Percentiles rank a stretch among this genome's conserved stretches.
phyloP scores from a whole-genome alignment of 257 asterid genomes.

The Scutellaria minor region DNA sequence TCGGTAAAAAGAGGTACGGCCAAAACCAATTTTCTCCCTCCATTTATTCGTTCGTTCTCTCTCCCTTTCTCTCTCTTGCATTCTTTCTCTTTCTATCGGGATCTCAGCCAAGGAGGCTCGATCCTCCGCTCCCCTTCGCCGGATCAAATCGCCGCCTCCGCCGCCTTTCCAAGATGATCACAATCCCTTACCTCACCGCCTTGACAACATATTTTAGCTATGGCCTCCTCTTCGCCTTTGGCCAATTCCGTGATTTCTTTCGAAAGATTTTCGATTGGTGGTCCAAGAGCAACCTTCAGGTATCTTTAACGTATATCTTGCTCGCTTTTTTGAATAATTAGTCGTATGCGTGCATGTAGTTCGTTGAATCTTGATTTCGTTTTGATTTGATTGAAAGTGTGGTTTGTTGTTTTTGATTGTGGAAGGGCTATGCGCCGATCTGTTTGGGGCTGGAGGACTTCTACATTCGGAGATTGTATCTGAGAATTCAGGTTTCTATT shows the following conservation, averaged over 20 bases:
- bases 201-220: conserved; percentile 95
- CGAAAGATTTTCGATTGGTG: conserved; percentile 77
- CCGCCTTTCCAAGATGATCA: conserved; percentile 60
- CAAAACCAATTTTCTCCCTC: conserved; percentile 40
- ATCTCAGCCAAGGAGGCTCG: conserved; percentile 42
- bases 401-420: conserved; percentile 30
- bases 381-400: conserved; percentile 20
- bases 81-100: conserved; percentile 35
- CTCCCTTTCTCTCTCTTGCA: conserved; percentile 33
- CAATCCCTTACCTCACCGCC: conserved; percentile 92
- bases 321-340: background rate
- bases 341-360: background rate
- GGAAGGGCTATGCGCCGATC: conserved; percentile 98
- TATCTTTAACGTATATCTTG: conserved; percentile 1
- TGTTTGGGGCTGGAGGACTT: conserved; percentile 98
- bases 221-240: conserved; percentile 92
- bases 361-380: conserved; percentile 4
- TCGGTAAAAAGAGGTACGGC: conserved; percentile 21
- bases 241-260: conserved; percentile 91
- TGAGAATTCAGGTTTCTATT: conserved; percentile 75
- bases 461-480: conserved; percentile 87
- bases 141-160: conserved; percentile 51
- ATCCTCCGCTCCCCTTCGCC: conserved; percentile 39
- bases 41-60: conserved; percentile 23
- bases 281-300: conserved; percentile 79